A percentile compares a stretch with the other conserved stretches of the same genome.
These are phyloP conservation scores for Agapanthus africanus DNA, from an alignment of 106 monocot genomes.

Conservation along the genomic window DNA sequence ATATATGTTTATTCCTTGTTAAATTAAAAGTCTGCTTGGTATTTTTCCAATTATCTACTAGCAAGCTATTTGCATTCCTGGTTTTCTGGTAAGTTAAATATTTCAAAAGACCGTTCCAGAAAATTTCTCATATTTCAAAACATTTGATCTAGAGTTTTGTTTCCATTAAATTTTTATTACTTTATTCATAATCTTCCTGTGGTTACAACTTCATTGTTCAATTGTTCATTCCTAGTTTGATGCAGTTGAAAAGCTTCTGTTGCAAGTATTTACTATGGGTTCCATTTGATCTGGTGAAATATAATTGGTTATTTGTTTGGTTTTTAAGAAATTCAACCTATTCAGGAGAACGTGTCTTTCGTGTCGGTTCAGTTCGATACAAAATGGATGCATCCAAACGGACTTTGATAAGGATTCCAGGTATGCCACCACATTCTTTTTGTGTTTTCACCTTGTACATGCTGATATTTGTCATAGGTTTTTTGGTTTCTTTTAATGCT, in stretches of 20 bases:
- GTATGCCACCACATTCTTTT: constrained; percentile 20
- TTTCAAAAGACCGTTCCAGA: neutral
- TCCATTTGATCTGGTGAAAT: neutral
- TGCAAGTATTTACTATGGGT: neutral
- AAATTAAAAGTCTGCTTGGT: neutral
- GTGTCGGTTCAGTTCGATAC: constrained; percentile 60
- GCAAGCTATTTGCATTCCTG: neutral
- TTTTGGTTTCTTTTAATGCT: neutral
- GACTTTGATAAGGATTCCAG: constrained; percentile 49
- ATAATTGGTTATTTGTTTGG: no score
- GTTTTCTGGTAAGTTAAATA: neutral
- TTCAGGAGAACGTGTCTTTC: constrained; percentile 54
- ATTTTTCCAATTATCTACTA: neutral
- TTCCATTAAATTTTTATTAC: neutral
- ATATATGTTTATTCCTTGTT: neutral
- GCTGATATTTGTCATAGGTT: neutral
- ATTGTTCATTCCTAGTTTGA: neutral
- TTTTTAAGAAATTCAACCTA: neutral
- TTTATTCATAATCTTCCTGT: neutral
- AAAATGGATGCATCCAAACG: constrained; percentile 67
- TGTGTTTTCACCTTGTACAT: constrained; percentile 1
- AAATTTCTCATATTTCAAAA: neutral
- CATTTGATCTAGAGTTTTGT: neutral
- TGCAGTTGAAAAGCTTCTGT: neutral
- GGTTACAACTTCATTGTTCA: neutral